A percentile compares a stretch with the other conserved stretches of the same genome.
These are phyloP conservation scores for Teunomyces panamensis DNA, from an alignment of 805 yeast species.

Conservation along the genomic window DNA sequence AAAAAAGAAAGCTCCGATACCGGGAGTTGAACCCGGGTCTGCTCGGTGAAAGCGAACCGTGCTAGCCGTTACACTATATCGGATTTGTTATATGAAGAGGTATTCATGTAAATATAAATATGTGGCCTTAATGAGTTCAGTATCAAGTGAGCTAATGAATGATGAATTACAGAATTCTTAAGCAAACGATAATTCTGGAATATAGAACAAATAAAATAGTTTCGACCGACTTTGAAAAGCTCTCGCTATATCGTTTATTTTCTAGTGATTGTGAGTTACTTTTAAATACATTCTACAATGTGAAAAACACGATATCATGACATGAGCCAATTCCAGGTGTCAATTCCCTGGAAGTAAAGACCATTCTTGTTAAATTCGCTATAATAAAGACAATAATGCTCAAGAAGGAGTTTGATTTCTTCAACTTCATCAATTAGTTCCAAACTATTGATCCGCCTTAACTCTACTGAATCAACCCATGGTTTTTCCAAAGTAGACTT, in stretches of 20 bases:
- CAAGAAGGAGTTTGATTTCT: constrained; percentile 59
- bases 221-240: too few species aligned
- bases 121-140: too few species aligned
- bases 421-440: constrained; percentile 77
- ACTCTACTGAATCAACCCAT: constrained; percentile 47
- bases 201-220: too few species aligned
- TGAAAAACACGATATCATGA: not conserved
- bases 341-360: not conserved
- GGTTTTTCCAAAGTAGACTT: constrained; percentile 18
- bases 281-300: too few species aligned
- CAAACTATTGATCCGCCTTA: constrained; percentile 44
- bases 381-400: constrained; percentile 54
- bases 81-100: constrained; percentile 30
- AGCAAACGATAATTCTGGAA: too few species aligned
- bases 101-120: too few species aligned
- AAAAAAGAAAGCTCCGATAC: constrained; percentile 54
- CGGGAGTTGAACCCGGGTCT: constrained; percentile 87
- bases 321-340: not conserved
- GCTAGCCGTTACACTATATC: constrained; percentile 82
- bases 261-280: too few species aligned
- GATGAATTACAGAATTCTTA: too few species aligned
- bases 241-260: too few species aligned
- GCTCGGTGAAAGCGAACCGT: constrained; percentile 85
- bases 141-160: too few species aligned
- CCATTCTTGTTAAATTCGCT: constrained; percentile 37